Conservation (phyloP, 257 asterid genomes). For the Gentiana macrophylla region DNA sequence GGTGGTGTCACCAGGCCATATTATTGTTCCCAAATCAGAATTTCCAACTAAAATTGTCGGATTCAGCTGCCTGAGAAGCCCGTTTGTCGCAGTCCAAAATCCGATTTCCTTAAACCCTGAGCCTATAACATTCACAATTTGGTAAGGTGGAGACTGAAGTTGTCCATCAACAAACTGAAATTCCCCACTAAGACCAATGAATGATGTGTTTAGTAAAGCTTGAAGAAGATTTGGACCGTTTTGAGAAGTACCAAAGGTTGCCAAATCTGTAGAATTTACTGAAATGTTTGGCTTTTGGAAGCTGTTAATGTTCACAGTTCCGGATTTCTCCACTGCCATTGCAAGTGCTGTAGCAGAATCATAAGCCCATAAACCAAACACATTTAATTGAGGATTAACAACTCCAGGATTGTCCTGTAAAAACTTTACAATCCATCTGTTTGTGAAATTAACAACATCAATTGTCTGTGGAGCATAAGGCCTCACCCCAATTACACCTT, state of each 20-base stretch:
- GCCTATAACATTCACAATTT: constrained; percentile 26
- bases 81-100: constrained; percentile 24
- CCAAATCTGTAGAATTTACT: constrained; percentile 4
- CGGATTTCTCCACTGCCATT: constrained; percentile 28
- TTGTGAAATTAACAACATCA: constrained; percentile 15
- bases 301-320: not conserved
- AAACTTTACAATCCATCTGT: constrained; percentile 20
- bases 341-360: constrained; percentile 37
- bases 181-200: constrained; percentile 31
- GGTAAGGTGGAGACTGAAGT: constrained; percentile 19
- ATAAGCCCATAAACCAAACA: constrained; percentile 34
- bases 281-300: constrained; percentile 10
- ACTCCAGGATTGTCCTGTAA: constrained; percentile 3
- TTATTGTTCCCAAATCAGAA: not conserved
- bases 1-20: constrained; percentile 30
- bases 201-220: constrained; percentile 15
- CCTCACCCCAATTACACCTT: constrained; percentile 37
- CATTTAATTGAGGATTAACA: constrained; percentile 9
- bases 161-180: constrained; percentile 20
- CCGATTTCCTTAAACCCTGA: constrained; percentile 20
- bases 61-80: constrained; percentile 17
- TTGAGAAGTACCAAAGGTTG: constrained; percentile 7
- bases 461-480: constrained; percentile 19
- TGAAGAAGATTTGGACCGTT: constrained; percentile 22
- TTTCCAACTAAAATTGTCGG: constrained; percentile 17